A percentile compares a stretch with the other conserved stretches of the same genome.
Conservation (phyloP, 805 yeast species). For the Candida cerambycidarum region DNA sequence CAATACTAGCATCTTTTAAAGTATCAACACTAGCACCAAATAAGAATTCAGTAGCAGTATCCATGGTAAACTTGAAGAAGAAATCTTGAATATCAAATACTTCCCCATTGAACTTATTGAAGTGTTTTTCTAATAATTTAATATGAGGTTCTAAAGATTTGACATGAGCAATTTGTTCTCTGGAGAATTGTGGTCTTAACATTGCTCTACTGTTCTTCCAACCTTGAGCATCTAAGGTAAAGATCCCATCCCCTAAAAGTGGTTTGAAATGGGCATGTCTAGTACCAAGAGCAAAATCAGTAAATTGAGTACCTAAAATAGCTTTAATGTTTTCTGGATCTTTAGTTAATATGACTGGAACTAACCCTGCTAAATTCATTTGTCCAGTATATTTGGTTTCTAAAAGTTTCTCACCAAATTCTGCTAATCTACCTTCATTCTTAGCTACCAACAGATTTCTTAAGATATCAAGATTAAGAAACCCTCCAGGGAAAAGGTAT, state of each 20-base stretch:
- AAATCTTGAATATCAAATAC: slow-evolving; percentile 34
- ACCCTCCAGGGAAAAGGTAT: slow-evolving; percentile 5
- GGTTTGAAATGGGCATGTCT: slow-evolving; percentile 33
- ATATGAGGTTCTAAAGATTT: slow-evolving; percentile 33
- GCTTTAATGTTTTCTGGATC: slow-evolving; percentile 41
- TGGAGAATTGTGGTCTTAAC: slow-evolving; percentile 39
- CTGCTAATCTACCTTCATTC: slow-evolving; percentile 25
- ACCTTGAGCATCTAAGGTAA: slow-evolving; percentile 38
- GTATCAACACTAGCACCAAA: slow-evolving; percentile 38
- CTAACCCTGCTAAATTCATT: slow-evolving; percentile 19
- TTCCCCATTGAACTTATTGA: slow-evolving; percentile 21
- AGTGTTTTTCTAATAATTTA: slow-evolving; percentile 25
- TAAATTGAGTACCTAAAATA: slow-evolving; percentile 37
- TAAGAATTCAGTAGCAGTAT: slow-evolving; percentile 42
- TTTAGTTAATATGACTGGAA: slow-evolving; percentile 25
- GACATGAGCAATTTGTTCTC: slow-evolving; percentile 39
- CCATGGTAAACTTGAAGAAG: slow-evolving; percentile 36
- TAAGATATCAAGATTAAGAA: slow-evolving; percentile 9
- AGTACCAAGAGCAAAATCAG: slow-evolving; percentile 33
- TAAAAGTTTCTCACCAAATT: slow-evolving; percentile 17
- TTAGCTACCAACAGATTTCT: slow-evolving; percentile 16
- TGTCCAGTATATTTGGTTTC: slow-evolving; percentile 14
- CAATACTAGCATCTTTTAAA: slow-evolving; percentile 28
- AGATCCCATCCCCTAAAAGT: slow-evolving; percentile 38
- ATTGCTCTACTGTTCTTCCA: slow-evolving; percentile 40